These are phyloP conservation scores for Alisma plantagoaquatica DNA, from an alignment of 106 monocot species.

Conservation along the genomic window DNA sequence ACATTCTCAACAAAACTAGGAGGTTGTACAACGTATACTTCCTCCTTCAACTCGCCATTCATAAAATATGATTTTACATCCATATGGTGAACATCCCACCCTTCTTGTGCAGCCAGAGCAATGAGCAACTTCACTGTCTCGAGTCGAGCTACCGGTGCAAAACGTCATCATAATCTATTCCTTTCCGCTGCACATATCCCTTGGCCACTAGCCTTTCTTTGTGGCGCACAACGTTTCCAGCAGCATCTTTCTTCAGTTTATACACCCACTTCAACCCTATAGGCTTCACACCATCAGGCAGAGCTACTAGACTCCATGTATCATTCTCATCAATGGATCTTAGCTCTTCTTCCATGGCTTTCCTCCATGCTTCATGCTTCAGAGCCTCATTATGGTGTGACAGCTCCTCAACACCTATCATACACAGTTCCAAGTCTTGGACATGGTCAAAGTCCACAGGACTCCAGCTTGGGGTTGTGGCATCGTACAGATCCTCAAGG, in stretches of 20 bases:
- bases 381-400: too few relatives aligned
- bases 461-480: too few relatives aligned
- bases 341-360: constrained; percentile 4
- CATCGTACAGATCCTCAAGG: too few relatives aligned
- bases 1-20: background rate
- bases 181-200: too few relatives aligned
- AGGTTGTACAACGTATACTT: background rate
- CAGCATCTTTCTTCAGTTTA: constrained; percentile 1
- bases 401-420: too few relatives aligned
- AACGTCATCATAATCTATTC: constrained; percentile 2
- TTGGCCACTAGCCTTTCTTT: too few relatives aligned
- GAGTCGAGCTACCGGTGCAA: background rate
- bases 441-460: too few relatives aligned
- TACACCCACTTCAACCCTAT: constrained; percentile 10
- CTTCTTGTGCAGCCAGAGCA: background rate
- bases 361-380: too few relatives aligned
- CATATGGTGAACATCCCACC: constrained; percentile 1
- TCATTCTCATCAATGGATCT: background rate
- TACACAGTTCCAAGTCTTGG: too few relatives aligned
- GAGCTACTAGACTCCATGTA: background rate
- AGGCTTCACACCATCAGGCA: background rate
- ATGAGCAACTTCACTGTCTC: background rate
- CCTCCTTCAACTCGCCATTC: background rate
- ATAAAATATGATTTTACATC: constrained; percentile 11
- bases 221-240: too few relatives aligned